Conservation (phyloP, 495 filamentous ascomycete species). For the Bryoglossum gracile region DNA sequence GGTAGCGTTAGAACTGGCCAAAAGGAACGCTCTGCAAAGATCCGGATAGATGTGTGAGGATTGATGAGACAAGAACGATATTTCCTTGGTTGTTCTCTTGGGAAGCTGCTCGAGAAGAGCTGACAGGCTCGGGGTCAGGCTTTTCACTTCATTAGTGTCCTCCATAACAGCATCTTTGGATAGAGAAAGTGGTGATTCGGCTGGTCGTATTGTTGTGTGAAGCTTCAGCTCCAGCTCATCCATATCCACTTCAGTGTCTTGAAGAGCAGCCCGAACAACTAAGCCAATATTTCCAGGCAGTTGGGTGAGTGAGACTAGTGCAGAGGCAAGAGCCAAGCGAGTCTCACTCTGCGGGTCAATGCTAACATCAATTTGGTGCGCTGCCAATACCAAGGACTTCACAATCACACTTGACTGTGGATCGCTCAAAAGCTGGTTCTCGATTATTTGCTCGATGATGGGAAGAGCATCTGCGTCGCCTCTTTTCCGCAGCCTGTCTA, state of each 20-base stretch:
- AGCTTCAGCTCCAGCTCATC: conserved; percentile 63
- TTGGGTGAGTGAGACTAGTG: conserved; percentile 54
- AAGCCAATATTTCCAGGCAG: conserved; percentile 45
- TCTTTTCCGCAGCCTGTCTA: conserved; percentile 56
- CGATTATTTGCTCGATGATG: conserved; percentile 53
- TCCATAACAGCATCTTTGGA: conserved; percentile 49
- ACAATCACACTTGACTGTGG: conserved; percentile 54
- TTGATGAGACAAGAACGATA: conserved; percentile 42
- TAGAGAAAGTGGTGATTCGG: conserved; percentile 25
- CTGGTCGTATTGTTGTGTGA: conserved; percentile 53
- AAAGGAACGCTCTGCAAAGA: conserved; percentile 57
- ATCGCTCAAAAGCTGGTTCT: conserved; percentile 52
- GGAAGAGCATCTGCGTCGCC: conserved; percentile 49
- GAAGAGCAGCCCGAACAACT: conserved; percentile 50
- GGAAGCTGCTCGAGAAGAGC: conserved; percentile 29
- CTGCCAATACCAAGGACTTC: conserved; percentile 50
- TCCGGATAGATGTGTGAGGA: conserved; percentile 40
- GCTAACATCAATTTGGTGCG: conserved; percentile 44
- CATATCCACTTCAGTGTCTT: conserved; percentile 56
- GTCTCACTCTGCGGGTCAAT: conserved; percentile 40
- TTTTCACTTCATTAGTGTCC: conserved; percentile 27
- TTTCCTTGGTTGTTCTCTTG: conserved; percentile 28
- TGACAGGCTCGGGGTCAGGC: conserved; percentile 12
- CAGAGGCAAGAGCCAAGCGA: conserved; percentile 54
- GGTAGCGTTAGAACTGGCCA: conserved; percentile 42